Evolutionary conservation across 2,329 filamentous ascomycete genomes (phyloP).

Genomic region (Fusarium bulbicola): DNA sequence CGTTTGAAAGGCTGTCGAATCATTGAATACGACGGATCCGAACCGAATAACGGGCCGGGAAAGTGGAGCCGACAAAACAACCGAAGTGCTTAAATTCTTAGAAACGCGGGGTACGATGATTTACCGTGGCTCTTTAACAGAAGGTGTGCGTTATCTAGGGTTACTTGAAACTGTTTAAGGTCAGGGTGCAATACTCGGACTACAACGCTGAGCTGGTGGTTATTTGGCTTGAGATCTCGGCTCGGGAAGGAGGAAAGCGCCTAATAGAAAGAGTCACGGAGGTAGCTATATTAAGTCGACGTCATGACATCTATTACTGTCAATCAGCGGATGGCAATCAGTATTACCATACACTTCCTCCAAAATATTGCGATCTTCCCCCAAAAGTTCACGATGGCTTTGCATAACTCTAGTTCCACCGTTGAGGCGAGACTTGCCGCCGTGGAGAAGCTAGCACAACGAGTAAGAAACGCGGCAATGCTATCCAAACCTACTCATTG

Average conservation of each 20-base stretch:
- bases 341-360: no score
- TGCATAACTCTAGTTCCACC: not conserved
- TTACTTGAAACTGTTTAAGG: not conserved
- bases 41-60: not conserved
- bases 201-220: no score
- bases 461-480: accelerated
- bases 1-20: accelerated
- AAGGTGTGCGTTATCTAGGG: not conserved
- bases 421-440: not conserved
- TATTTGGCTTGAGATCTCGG: not conserved
- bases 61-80: not conserved
- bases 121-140: not conserved
- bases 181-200: not conserved
- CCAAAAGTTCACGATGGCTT: not conserved
- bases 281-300: not conserved
- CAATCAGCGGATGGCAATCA: no score
- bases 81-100: no score
- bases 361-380: accelerated
- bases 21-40: not conserved
- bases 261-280: accelerated
- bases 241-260: not conserved
- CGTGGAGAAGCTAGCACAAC: not conserved
- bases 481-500: accelerated
- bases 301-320: accelerated
- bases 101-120: not conserved